These are phyloP conservation scores for Ilyonectria sp. DNA, from an alignment of 2,329 filamentous ascomycete species.

Conservation along the genomic window DNA sequence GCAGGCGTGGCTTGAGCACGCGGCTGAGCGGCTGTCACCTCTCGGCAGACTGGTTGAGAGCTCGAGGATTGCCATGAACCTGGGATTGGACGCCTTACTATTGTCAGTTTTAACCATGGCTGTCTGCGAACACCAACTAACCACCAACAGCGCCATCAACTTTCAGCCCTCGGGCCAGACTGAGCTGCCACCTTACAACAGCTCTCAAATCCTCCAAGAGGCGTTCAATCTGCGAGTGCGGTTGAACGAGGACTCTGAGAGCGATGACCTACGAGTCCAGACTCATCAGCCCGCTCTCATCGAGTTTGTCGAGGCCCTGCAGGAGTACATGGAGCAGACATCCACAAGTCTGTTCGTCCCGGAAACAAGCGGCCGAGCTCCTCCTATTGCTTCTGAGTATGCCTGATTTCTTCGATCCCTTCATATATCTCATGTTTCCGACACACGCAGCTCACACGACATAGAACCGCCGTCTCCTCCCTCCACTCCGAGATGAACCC, in stretches of 20 bases:
- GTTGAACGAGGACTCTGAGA: slow-evolving; percentile 36
- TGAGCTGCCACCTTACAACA: slow-evolving; percentile 47
- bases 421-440: not conserved
- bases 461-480: slow-evolving; percentile 43
- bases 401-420: not conserved
- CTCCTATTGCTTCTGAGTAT: slow-evolving; percentile 31
- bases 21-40: slow-evolving; percentile 41
- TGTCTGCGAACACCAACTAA: slow-evolving; percentile 22
- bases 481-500: slow-evolving; percentile 42
- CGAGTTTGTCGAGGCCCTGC: slow-evolving; percentile 45
- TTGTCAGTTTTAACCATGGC: slow-evolving; percentile 29
- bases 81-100: slow-evolving; percentile 42
- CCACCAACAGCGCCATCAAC: slow-evolving; percentile 39
- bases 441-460: not conserved
- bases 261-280: slow-evolving; percentile 40
- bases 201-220: slow-evolving; percentile 47
- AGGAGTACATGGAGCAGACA: slow-evolving; percentile 43
- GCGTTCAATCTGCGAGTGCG: slow-evolving; percentile 39
- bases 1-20: slow-evolving; percentile 42
- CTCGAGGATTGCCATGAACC: slow-evolving; percentile 43
- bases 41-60: slow-evolving; percentile 39
- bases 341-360: slow-evolving; percentile 28
- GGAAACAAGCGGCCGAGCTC: slow-evolving; percentile 24
- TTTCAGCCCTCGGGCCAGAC: slow-evolving; percentile 36
- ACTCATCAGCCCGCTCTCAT: slow-evolving; percentile 34